Conservation (phyloP, 768 basidiomycete genomes). For the Lanmaoa pseudosensibilis region DNA sequence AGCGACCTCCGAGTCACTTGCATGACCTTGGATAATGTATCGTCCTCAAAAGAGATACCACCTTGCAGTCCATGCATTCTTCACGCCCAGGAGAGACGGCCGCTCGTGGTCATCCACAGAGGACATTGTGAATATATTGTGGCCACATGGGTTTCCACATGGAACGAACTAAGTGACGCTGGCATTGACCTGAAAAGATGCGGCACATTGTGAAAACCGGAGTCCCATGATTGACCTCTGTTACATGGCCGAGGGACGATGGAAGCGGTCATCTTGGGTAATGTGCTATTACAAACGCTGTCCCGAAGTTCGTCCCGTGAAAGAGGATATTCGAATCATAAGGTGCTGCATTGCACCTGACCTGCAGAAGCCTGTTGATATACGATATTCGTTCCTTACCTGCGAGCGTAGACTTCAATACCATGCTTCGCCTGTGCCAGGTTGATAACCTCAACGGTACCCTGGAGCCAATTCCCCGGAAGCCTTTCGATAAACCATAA, state of each 20-base stretch:
- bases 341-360: background rate
- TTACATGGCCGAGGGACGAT: background rate
- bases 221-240: background rate
- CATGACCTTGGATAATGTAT: background rate
- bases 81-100: background rate
- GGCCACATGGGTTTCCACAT: background rate
- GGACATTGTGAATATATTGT: background rate
- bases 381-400: background rate
- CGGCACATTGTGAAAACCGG: background rate
- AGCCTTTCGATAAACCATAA: background rate
- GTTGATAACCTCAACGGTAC: background rate
- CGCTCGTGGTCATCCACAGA: background rate
- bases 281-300: background rate
- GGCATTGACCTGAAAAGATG: background rate
- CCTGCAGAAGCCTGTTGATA: background rate
- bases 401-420: background rate
- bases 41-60: background rate
- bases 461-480: background rate
- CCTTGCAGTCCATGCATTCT: background rate
- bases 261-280: background rate
- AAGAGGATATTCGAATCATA: background rate
- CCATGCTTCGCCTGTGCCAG: too few relatives aligned
- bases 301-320: background rate
- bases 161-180: background rate
- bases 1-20: background rate